Base-by-base conservation (phyloP, 495 filamentous ascomycete species). In the Podospora pseudoanserina region DNA sequence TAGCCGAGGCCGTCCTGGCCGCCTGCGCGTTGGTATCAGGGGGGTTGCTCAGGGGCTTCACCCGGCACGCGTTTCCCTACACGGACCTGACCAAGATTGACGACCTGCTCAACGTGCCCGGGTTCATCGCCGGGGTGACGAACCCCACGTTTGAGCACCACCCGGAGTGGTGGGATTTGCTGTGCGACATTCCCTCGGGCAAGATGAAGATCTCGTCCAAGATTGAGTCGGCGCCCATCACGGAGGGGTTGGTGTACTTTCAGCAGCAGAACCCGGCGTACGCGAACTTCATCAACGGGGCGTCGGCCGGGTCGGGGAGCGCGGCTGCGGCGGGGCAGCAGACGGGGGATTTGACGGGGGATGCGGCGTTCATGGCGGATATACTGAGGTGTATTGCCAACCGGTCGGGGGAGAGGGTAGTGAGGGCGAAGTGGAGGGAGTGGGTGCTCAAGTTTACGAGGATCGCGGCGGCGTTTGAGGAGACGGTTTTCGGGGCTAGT, bases 81-180 rank as follows among this genome's bases (percentile, higher is more conserved):
- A 99, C 95, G 6, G 95, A 99, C 78, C 85, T 99, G 23, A 96
- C 92, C 57, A 99, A 99, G 78, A 92, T 99, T 61, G 95, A 99
- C 71, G 95, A 98, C 75, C 86, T 99, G 5, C 84, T 98, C 34
- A 91, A 92, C 69, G 96, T 99, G 1, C 94, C 96, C 20, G 95
- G 95, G 7, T 99, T 99, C 76, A 96, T 99, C 73, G 95, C 95
- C 20, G 95, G 95, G 67, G 95, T 99, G 19, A 99, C 95, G 2
- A 99, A 99, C 78, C 95, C 94, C 9, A 92, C 91, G 0, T 98
- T 99, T 77, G 92, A 93, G 68, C 88, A 94, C 72, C 94, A 97
- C 72, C 91, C 90, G 0, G 93, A 97, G 73, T 99, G 95, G 95
- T 99, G 95, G 95, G 95, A 99, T 78, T 77, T 99, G 7, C 84